Conservation (phyloP, 2,329 filamentous ascomycete species). For the Cercospora sesami region DNA sequence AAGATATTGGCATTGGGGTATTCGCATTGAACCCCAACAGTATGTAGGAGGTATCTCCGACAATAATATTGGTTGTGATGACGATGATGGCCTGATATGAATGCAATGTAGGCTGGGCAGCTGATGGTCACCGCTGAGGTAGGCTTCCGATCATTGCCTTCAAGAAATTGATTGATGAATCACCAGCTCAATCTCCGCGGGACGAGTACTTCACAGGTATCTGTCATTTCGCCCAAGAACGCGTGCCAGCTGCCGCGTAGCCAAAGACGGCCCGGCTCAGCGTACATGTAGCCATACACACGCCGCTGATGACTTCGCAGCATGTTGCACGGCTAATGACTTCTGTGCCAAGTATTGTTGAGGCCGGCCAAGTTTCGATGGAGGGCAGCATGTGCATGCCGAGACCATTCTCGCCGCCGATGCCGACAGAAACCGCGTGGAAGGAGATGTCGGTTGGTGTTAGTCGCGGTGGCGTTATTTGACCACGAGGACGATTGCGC, state of each 20-base stretch:
- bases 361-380: not conserved
- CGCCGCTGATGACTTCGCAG: not conserved
- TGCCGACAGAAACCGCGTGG: not conserved
- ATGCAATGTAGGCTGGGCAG: not conserved
- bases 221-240: not conserved
- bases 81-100: not conserved
- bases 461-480: not conserved
- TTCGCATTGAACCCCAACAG: not conserved
- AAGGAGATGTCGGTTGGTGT: not conserved
- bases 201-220: not conserved
- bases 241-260: not conserved
- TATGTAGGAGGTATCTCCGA: not conserved
- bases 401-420: not conserved
- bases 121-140: not conserved
- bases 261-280: not conserved
- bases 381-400: slow-evolving; percentile 1
- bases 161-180: not conserved
- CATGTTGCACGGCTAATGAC: not conserved
- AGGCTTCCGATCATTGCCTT: not conserved
- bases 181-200: not conserved
- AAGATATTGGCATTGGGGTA: not conserved
- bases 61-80: not conserved
- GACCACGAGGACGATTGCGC: not conserved
- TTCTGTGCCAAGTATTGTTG: not conserved
- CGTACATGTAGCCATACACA: not conserved